These are phyloP conservation scores for Bidens hawaiensis DNA, from an alignment of 140 eudicot species.

Conservation along the genomic window DNA sequence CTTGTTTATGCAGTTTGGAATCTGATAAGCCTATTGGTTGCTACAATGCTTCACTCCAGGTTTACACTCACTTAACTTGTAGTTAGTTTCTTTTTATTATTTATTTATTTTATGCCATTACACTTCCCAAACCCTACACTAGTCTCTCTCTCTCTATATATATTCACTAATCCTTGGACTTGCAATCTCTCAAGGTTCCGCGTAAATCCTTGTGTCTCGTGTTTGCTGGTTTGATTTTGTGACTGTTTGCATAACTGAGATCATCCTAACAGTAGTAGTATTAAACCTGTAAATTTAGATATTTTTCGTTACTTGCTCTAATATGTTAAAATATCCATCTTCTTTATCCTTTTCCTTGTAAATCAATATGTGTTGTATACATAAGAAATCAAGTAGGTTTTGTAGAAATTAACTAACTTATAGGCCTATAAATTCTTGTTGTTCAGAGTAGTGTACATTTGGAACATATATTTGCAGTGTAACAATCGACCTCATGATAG, in stretches of 20 bases:
- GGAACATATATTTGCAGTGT: no score
- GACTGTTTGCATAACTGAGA: no score
- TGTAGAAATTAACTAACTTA: no score
- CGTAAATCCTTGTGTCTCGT: not conserved
- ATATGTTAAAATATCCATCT: not conserved
- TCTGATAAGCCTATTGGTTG: constrained; percentile 60
- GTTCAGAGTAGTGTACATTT: no score
- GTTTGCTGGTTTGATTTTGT: no score
- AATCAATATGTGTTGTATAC: not conserved
- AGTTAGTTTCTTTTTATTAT: no score
- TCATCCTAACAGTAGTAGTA: no score
- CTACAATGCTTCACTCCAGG: constrained; percentile 81
- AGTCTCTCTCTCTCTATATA: not conserved
- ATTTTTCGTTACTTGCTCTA: not conserved
- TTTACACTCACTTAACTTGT: constrained; percentile 21
- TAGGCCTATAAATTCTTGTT: no score
- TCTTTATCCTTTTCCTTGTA: not conserved
- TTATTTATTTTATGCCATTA: no score
- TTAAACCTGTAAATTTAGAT: not conserved
- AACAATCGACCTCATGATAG: no score
- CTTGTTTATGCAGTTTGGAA: constrained; percentile 38
- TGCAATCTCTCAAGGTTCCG: not conserved
- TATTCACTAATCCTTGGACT: not conserved
- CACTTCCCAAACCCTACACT: not conserved
- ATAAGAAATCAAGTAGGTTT: no score